phyloP scores from a whole-genome alignment of 257 asterid species.

The Jasminum sambac region DNA sequence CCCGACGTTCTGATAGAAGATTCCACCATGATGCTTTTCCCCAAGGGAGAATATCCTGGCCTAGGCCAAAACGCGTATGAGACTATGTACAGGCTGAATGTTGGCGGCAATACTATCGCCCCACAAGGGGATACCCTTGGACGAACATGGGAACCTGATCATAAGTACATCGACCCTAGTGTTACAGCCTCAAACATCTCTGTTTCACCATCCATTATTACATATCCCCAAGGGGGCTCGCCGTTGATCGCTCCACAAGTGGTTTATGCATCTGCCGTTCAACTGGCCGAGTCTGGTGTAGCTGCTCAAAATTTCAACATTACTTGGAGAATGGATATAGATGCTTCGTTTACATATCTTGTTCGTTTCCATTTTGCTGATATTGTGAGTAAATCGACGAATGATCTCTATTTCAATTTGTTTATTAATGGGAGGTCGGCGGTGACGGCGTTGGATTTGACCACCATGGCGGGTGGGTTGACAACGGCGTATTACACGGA shows the following conservation, averaged over 20 bases:
- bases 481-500: constrained; percentile 41
- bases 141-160: constrained; percentile 51
- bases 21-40: constrained; percentile 41
- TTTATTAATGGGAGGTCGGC: constrained; percentile 66
- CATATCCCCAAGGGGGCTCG: constrained; percentile 71
- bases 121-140: constrained; percentile 42
- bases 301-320: constrained; percentile 66
- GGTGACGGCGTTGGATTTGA: constrained; percentile 49
- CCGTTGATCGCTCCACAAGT: constrained; percentile 78
- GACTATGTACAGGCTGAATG: constrained; percentile 45
- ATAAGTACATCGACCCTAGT: constrained; percentile 49
- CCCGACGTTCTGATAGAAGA: constrained; percentile 48
- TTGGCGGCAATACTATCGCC: constrained; percentile 47
- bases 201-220: constrained; percentile 48
- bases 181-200: constrained; percentile 40
- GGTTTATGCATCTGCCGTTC: constrained; percentile 75
- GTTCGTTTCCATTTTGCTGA: constrained; percentile 86
- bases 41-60: constrained; percentile 41
- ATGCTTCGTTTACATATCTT: constrained; percentile 59
- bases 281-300: constrained; percentile 72
- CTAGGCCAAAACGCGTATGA: constrained; percentile 37
- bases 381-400: constrained; percentile 67
- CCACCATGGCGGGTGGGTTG: constrained; percentile 29
- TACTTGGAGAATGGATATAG: constrained; percentile 70
- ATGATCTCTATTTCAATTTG: constrained; percentile 85